Percentiles rank a stretch among this genome's conserved stretches.
phyloP scores from a whole-genome alignment of 495 filamentous ascomycete species.

The Hypoxylon fuscum region DNA sequence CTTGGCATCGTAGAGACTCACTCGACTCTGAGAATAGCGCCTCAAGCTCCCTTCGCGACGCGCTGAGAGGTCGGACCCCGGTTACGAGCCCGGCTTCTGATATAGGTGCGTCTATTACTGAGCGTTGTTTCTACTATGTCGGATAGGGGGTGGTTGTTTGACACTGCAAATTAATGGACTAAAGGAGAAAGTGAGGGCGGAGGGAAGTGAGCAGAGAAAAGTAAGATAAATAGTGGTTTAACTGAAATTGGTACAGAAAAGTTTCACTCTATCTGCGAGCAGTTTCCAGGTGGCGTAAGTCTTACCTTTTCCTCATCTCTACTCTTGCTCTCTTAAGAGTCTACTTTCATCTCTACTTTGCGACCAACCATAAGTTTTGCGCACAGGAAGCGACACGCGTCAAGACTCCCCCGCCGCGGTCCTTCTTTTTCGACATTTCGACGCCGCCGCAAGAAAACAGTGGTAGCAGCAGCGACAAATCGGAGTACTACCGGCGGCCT shows the following conservation, averaged over 20 bases:
- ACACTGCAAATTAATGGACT: neutral
- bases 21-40: conserved; percentile 45
- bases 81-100: conserved; percentile 40
- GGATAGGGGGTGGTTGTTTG: too few relatives aligned
- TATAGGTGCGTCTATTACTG: conserved; percentile 33
- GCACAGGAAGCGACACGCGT: conserved; percentile 58
- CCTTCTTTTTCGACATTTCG: conserved; percentile 61
- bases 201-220: neutral
- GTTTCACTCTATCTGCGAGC: conserved; percentile 13
- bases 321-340: too few relatives aligned
- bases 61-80: conserved; percentile 50
- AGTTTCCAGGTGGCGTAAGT: conserved; percentile 44
- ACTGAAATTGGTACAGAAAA: conserved; percentile 1
- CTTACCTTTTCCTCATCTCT: conserved; percentile 4
- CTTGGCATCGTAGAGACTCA: conserved; percentile 53
- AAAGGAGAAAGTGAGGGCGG: neutral
- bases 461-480: neutral
- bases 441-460: conserved; percentile 6
- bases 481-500: neutral
- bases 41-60: conserved; percentile 49
- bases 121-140: conserved; percentile 34
- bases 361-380: conserved; percentile 2
- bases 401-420: conserved; percentile 54
- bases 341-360: too few relatives aligned
- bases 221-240: too few relatives aligned